Evolutionary conservation across 139 green algal genomes (phyloP), one percentile per base, ranked within the genome.

Genomic region (Monoraphidium neglectum): DNA sequence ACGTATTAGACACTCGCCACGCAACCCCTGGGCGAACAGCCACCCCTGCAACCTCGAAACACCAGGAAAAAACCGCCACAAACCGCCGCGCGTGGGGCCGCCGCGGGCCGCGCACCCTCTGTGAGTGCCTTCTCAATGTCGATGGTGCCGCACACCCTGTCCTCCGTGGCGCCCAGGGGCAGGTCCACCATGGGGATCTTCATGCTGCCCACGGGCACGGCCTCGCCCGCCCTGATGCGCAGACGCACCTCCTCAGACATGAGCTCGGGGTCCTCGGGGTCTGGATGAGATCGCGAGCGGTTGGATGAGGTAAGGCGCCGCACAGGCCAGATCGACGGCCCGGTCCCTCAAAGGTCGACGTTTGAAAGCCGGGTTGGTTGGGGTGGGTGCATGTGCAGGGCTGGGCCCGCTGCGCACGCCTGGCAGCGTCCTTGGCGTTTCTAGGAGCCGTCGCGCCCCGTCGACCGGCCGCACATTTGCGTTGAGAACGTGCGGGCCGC

Each of bases 81-180:
- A 4, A 26, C 46, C 5, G 28, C 68, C 15, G 16, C 61, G 56
- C 15, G 72, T 40, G 16, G 28, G 3, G 13, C 6, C n/a, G 3
- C 43, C 71, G n/a, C n/a, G n/a, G n/a, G n/a, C 4, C 54, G 47
- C 83, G 59, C 64, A 89, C 94, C 94, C 76, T 97, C 93, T 28
- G 82, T 89, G 36, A 97, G 83, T 35, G 94, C 94, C 84, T 95
- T 95, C 83, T 98, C 94, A 74, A 98, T 97, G 81, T 97, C 92
- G 70, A 98, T 98, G 68, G 93, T 97, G 36, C 94, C 94, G 82
- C 94, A 98, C 64, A 98, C 94, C 36, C 93, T 80, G 83, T 98
- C 94, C 87, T 98, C 94, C 26, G 94, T 98, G 10, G 94, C 93
- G 12, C 94, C 94, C 46, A 90, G 82, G 2, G 86, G 86, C 75